Conservation (phyloP, 2,329 filamentous ascomycete genomes). For the Zymoseptoria ardabiliae region DNA sequence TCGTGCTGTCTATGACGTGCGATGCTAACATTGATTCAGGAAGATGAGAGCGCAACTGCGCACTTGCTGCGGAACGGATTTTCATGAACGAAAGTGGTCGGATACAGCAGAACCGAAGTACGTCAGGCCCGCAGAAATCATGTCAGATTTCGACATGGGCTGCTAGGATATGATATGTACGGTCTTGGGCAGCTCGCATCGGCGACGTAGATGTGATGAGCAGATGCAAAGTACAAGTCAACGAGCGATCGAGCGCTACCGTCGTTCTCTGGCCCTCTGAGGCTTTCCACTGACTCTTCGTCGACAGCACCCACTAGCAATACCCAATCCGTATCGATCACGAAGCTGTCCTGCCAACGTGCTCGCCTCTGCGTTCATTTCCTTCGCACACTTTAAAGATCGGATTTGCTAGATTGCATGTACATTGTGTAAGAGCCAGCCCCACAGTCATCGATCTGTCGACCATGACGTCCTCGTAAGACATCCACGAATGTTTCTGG, state of each 20-base stretch:
- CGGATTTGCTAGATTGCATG: too few species aligned
- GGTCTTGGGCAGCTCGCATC: neutral
- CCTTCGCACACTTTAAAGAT: too few species aligned
- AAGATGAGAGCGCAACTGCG: constrained; percentile 8
- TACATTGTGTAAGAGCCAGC: too few species aligned
- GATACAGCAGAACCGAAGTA: neutral
- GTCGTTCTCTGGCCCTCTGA: neutral
- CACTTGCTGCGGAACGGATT: constrained; percentile 10
- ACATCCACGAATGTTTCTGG: too few species aligned
- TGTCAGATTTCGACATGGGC: neutral
- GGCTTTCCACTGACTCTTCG: neutral
- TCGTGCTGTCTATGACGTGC: neutral
- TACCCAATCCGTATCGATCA: neutral
- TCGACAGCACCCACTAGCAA: neutral
- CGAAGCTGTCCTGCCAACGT: too few species aligned
- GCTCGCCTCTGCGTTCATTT: too few species aligned
- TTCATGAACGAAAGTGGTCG: constrained; percentile 1
- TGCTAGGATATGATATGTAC: neutral
- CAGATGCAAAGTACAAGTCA: neutral
- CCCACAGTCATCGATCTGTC: too few species aligned
- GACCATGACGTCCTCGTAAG: too few species aligned
- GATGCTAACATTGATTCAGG: constrained; percentile 2
- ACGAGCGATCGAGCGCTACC: neutral
- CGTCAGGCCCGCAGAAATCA: neutral
- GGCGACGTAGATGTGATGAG: neutral